Evolutionary conservation across 345 rosid genomes (phyloP), one percentile per base, ranked within the genome.

Genomic region (Trapa incisa): DNA sequence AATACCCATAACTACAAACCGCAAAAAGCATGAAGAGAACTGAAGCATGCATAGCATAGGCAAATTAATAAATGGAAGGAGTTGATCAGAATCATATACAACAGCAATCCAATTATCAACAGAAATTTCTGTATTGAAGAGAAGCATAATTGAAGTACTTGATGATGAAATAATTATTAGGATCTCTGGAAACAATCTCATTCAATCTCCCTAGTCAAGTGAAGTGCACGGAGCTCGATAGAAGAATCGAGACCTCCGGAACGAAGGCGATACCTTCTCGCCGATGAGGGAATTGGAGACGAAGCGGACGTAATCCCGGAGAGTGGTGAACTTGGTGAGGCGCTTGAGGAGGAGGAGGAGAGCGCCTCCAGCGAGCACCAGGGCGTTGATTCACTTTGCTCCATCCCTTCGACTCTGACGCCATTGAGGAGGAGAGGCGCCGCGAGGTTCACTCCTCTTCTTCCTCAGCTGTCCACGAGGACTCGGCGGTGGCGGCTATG

Each of bases 241-340:
- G 37, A 43, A 66, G 37, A 48, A 37, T 0, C 11, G 35, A 58
- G n/a, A 14, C 38, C 29, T 36, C 13, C 32, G 58, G 11, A 16
- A n/a, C 16, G 16, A 3, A 0, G 45, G 45, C 41, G 15, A 56
- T 22, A 92, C 97, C 91, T 86, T 93, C 61, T 88, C 96, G 66
- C 96, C 96, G 74, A 65, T 72, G 54, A 93, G 90, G 7, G 96
- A 87, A 37, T 88, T 92, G 73, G 94, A 65, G 61, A 93, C 98
- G 73, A 82, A 71, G 58, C 79, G 85, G 67, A 92, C 76, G 71
- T 90, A 96, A 81, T 90, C 98, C 89, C 98, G 78, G 64, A 97
- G 94, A 38, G 98, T 88, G 37, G 93, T 82, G 70, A 96, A 90
- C 79, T 87, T 90, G 70, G 98, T 90, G 68, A 93, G 87, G n/a